Conservation (phyloP, 2,329 filamentous ascomycete species). For the Laburnicola sp. region DNA sequence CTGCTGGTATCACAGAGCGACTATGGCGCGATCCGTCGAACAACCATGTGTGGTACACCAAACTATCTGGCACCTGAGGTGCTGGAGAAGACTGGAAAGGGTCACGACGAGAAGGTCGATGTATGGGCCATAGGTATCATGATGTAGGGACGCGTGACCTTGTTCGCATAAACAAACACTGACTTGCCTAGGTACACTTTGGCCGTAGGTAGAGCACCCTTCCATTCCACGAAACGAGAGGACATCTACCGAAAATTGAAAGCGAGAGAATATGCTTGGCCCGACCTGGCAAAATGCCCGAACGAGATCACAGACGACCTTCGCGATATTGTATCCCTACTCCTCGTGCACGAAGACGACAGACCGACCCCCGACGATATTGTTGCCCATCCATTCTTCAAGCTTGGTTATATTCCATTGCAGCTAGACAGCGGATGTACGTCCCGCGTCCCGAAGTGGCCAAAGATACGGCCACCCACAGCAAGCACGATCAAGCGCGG, state of each 20-base stretch:
- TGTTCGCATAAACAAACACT: constrained; percentile 24
- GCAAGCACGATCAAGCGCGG: constrained; percentile 50
- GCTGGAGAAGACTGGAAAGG: constrained; percentile 87
- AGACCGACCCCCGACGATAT: constrained; percentile 77
- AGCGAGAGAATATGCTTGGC: constrained; percentile 80
- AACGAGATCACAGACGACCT: constrained; percentile 75
- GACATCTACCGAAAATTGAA: constrained; percentile 75
- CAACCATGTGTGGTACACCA: constrained; percentile 92
- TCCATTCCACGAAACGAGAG: constrained; percentile 87
- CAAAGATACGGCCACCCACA: constrained; percentile 49
- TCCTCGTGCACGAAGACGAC: constrained; percentile 74
- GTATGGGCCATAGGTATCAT: constrained; percentile 99
- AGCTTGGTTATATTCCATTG: constrained; percentile 70
- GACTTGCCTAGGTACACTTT: constrained; percentile 74
- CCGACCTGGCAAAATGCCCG: constrained; percentile 64
- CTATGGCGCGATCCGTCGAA: constrained; percentile 76
- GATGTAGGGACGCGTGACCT: constrained; percentile 59
- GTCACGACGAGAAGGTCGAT: constrained; percentile 96
- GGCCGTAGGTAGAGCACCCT: constrained; percentile 93
- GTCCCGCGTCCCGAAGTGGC: constrained; percentile 52
- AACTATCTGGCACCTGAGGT: constrained; percentile 99
- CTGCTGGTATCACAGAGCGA: constrained; percentile 90
- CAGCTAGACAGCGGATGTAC: constrained; percentile 52
- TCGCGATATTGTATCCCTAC: constrained; percentile 74
- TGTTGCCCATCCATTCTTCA: constrained; percentile 79